A percentile compares a stretch with the other conserved stretches of the same genome.
Conservation (phyloP, 192 early-diverging fungal genomes). For the Backusella psychrophila region DNA sequence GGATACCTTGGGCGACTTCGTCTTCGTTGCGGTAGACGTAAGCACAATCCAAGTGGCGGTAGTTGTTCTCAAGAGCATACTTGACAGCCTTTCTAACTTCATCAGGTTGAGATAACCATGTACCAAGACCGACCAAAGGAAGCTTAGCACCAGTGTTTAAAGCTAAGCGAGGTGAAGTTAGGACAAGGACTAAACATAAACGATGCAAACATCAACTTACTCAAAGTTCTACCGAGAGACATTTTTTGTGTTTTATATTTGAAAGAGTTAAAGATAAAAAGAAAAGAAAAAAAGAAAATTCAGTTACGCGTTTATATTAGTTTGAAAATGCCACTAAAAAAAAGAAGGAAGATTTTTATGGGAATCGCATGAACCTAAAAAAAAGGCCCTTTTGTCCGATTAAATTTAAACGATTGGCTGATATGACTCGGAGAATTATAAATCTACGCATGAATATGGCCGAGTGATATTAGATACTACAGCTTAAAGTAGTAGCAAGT, state of each 20-base stretch:
- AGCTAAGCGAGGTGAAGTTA: not conserved
- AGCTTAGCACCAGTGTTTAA: slow-evolving; percentile 67
- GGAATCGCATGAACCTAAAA: slow-evolving; percentile 10
- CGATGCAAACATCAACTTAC: not conserved
- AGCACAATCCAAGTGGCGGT: slow-evolving; percentile 74
- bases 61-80: slow-evolving; percentile 61
- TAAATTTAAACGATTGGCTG: slow-evolving; percentile 19
- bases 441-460: not conserved
- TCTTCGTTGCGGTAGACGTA: slow-evolving; percentile 69
- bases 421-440: not conserved
- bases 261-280: not conserved
- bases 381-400: slow-evolving; percentile 5
- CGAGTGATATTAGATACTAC: not conserved
- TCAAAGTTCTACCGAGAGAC: slow-evolving; percentile 34
- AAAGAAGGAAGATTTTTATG: not conserved
- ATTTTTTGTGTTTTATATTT: slow-evolving; percentile 17
- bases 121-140: slow-evolving; percentile 62
- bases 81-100: slow-evolving; percentile 62
- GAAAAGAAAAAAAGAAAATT: not conserved
- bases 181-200: not conserved
- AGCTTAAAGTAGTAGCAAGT: not conserved
- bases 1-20: slow-evolving; percentile 74
- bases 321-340: slow-evolving; percentile 2
- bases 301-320: slow-evolving; percentile 5
- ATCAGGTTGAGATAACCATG: slow-evolving; percentile 56